phyloP scores from a whole-genome alignment of 2,329 filamentous ascomycete species.

The Phyllosticta capitalensis region DNA sequence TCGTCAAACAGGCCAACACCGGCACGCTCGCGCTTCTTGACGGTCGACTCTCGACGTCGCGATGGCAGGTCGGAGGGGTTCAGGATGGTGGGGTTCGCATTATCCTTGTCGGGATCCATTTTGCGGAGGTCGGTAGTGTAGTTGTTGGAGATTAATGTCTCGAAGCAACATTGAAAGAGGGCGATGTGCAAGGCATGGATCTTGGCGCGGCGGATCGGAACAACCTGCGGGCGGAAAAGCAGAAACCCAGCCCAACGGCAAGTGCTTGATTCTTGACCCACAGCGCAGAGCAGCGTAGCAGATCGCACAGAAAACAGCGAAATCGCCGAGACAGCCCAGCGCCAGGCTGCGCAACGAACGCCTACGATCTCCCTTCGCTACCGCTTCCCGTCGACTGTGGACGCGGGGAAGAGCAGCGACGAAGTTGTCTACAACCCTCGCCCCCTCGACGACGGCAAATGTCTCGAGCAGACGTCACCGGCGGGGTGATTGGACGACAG shows the following conservation, averaged over 20 bases:
- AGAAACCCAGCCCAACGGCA: neutral
- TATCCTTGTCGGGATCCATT: slow-evolving; percentile 46
- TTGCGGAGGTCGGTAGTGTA: slow-evolving; percentile 7
- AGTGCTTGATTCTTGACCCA: slow-evolving; percentile 3
- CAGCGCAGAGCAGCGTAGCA: slow-evolving; percentile 1
- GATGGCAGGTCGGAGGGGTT: slow-evolving; percentile 82
- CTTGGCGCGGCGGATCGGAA: slow-evolving; percentile 8
- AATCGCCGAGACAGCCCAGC: slow-evolving; percentile 5
- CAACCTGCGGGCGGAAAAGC: neutral
- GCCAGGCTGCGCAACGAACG: neutral
- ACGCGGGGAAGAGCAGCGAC: neutral
- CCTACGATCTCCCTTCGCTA: neutral
- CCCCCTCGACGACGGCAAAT: too few relatives aligned
- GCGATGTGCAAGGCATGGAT: neutral
- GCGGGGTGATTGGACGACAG: neutral
- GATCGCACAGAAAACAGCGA: slow-evolving; percentile 9
- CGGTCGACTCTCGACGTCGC: slow-evolving; percentile 44
- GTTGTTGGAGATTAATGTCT: neutral
- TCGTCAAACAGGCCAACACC: slow-evolving; percentile 46
- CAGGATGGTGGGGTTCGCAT: slow-evolving; percentile 89
- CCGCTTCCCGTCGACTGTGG: neutral
- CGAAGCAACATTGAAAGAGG: neutral
- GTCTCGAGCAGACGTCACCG: slow-evolving; percentile 6
- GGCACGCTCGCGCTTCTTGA: slow-evolving; percentile 36
- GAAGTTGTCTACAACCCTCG: too few relatives aligned